phyloP scores from a whole-genome alignment of 768 basidiomycete species.

The Podaxis mareebaensis region DNA sequence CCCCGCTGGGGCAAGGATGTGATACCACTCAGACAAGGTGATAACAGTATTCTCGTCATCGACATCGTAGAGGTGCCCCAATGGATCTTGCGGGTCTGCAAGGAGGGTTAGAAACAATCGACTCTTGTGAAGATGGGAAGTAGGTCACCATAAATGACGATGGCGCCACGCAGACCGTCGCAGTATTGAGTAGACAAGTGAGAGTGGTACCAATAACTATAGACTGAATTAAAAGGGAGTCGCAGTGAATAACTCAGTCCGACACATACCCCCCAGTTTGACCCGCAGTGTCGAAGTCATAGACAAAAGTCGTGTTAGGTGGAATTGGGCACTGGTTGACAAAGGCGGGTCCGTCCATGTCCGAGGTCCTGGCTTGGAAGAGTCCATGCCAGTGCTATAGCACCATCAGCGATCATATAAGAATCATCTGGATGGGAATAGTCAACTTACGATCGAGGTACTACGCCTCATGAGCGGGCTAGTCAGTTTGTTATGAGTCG shows the following conservation, averaged over 20 bases:
- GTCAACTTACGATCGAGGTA: slow-evolving; percentile 31
- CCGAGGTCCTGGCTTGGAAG: slow-evolving; percentile 41
- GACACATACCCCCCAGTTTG: slow-evolving; percentile 40
- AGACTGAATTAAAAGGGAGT: slow-evolving; percentile 40
- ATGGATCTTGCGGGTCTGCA: slow-evolving; percentile 17
- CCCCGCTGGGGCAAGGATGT: slow-evolving; percentile 5
- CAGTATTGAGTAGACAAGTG: slow-evolving; percentile 25
- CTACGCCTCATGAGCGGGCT: slow-evolving; percentile 34
- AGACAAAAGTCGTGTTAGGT: slow-evolving; percentile 40
- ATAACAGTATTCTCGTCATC: slow-evolving; percentile 19
- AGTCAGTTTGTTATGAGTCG: slow-evolving; percentile 33
- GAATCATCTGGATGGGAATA: not conserved
- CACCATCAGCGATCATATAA: not conserved
- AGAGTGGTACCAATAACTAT: slow-evolving; percentile 36
- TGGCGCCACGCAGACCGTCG: slow-evolving; percentile 17
- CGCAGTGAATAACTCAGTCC: slow-evolving; percentile 28
- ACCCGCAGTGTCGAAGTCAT: slow-evolving; percentile 34
- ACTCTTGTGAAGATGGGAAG: not conserved
- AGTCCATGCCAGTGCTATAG: slow-evolving; percentile 55
- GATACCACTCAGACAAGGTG: slow-evolving; percentile 20
- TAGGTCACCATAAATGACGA: slow-evolving; percentile 19
- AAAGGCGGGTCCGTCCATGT: slow-evolving; percentile 42
- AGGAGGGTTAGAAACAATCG: not conserved
- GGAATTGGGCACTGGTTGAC: slow-evolving; percentile 52
- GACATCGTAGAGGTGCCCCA: slow-evolving; percentile 16